Conservation (phyloP, 2,329 filamentous ascomycete genomes). For the Colletotrichum endophyticum region DNA sequence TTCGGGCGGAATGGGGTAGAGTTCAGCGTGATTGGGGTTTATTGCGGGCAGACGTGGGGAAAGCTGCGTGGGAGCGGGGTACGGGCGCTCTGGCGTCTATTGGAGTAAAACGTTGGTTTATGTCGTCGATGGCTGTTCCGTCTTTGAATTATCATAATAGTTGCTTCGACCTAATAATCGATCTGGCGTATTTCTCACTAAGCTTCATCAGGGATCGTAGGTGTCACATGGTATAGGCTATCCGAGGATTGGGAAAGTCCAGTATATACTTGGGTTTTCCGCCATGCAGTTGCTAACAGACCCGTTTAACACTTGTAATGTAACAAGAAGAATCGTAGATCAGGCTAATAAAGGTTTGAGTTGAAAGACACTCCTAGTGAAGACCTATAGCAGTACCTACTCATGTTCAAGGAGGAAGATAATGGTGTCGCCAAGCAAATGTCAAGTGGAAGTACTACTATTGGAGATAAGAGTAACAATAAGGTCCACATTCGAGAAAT, state of each 20-base stretch:
- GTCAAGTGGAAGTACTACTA: neutral
- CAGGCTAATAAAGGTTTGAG: neutral
- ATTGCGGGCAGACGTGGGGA: neutral
- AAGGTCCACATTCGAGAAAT: neutral
- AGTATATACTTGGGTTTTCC: neutral
- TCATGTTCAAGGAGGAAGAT: neutral
- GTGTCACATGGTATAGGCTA: neutral
- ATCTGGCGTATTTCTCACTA: neutral
- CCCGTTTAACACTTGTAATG: neutral
- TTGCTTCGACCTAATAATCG: neutral
- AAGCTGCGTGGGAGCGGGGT: neutral
- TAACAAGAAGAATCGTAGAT: neutral
- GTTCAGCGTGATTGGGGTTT: neutral
- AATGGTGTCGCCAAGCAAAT: neutral
- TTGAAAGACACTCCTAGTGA: neutral
- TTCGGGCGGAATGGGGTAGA: neutral
- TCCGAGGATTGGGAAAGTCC: neutral
- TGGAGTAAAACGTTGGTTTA: neutral
- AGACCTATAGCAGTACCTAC: neutral
- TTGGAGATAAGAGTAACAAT: neutral
- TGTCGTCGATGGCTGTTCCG: neutral
- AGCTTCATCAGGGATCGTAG: neutral
- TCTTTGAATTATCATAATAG: neutral
- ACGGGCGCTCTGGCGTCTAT: neutral
- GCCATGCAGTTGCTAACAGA: neutral